Conservation (phyloP, 2,329 filamentous ascomycete species). For the Scolecobasidium constrictum region DNA sequence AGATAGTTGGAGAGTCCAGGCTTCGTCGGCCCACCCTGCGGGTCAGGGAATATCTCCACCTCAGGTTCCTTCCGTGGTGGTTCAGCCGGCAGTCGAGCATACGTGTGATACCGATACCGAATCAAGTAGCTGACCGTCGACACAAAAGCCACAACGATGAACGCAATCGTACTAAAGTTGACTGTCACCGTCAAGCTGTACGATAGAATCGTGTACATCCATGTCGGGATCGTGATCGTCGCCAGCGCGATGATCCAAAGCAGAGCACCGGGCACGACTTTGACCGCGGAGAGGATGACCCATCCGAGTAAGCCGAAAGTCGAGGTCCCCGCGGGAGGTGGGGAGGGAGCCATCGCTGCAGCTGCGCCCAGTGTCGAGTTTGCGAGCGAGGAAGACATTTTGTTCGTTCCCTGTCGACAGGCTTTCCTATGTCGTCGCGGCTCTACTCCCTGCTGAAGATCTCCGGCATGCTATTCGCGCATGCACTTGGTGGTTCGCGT, state of each 20-base stretch:
- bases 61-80: constrained; percentile 93
- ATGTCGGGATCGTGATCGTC: constrained; percentile 79
- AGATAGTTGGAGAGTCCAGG: constrained; percentile 90
- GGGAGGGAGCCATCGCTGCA: neutral
- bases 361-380: neutral
- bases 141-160: constrained; percentile 60
- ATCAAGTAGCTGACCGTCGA: constrained; percentile 92
- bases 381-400: neutral
- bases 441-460: too few species aligned
- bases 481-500: too few species aligned
- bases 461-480: too few species aligned
- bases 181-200: constrained; percentile 94
- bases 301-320: constrained; percentile 35
- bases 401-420: neutral
- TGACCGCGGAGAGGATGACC: constrained; percentile 37
- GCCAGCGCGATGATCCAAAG: constrained; percentile 79
- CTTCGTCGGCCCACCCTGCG: constrained; percentile 81
- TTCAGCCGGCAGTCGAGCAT: constrained; percentile 83
- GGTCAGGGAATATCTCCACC: constrained; percentile 88
- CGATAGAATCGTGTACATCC: constrained; percentile 82
- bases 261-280: constrained; percentile 45
- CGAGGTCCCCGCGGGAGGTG: constrained; percentile 2
- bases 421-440: too few species aligned
- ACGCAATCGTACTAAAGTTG: constrained; percentile 82
- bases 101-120: constrained; percentile 95